phyloP scores from a whole-genome alignment of 2,329 filamentous ascomycete genomes.

The Amauroascus verrucosus region DNA sequence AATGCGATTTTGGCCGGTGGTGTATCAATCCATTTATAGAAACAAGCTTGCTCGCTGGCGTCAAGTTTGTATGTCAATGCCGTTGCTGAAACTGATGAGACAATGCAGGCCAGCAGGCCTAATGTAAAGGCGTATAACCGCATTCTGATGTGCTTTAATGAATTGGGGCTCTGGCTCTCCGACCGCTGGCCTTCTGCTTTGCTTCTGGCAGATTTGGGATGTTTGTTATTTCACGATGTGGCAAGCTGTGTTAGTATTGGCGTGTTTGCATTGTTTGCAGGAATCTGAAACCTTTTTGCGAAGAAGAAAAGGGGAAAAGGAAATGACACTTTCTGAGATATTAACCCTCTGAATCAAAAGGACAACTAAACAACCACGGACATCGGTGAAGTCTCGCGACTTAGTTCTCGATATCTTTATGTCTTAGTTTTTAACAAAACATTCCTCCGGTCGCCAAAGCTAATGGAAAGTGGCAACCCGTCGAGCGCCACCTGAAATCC shows the following conservation, averaged over 20 bases:
- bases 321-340: too few relatives aligned
- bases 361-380: too few relatives aligned
- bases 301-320: background rate
- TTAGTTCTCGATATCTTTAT: too few relatives aligned
- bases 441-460: too few relatives aligned
- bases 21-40: conserved; percentile 71
- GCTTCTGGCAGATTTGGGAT: background rate
- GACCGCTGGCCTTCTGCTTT: background rate
- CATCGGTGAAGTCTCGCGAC: too few relatives aligned
- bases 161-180: background rate
- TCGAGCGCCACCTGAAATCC: too few relatives aligned
- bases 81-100: conserved; percentile 67
- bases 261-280: conserved; percentile 15
- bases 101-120: conserved; percentile 60
- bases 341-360: too few relatives aligned
- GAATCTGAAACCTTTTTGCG: background rate
- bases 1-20: conserved; percentile 85
- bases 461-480: too few relatives aligned
- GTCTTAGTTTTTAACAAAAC: too few relatives aligned
- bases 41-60: conserved; percentile 91
- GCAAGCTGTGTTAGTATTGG: conserved; percentile 10
- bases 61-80: conserved; percentile 86
- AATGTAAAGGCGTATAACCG: conserved; percentile 52
- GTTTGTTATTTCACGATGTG: conserved; percentile 1
- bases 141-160: conserved; percentile 41